Percentiles rank a stretch among this genome's conserved stretches.
These are phyloP conservation scores for Misopates orontium DNA, from an alignment of 257 asterid species.

Conservation along the genomic window DNA sequence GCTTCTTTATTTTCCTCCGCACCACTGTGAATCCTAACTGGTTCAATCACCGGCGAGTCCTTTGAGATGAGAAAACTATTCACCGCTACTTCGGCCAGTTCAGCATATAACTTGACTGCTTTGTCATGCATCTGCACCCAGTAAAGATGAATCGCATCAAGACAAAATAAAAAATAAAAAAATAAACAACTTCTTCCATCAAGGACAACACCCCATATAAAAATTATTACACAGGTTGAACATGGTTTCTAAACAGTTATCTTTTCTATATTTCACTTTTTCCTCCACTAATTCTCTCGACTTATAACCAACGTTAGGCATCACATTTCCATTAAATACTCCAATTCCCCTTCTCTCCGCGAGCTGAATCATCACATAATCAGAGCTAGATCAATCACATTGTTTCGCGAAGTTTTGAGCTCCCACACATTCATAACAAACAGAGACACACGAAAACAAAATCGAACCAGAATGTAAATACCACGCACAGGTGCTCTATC, in stretches of 20 bases:
- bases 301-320: neutral
- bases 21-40: conserved; percentile 91
- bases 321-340: too few species aligned
- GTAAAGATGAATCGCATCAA: conserved; percentile 24
- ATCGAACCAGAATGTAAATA: too few species aligned
- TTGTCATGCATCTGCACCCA: conserved; percentile 86
- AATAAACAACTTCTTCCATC: neutral
- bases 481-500: too few species aligned
- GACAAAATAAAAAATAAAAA: too few species aligned
- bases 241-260: neutral
- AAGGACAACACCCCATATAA: neutral
- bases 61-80: conserved; percentile 88
- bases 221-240: conserved; percentile 1
- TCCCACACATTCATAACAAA: too few species aligned
- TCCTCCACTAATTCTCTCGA: neutral
- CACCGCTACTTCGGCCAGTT: conserved; percentile 90
- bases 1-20: conserved; percentile 99
- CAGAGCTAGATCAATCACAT: neutral
- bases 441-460: too few species aligned
- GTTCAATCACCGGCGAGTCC: conserved; percentile 94
- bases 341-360: too few species aligned
- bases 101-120: conserved; percentile 89
- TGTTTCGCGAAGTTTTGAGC: too few species aligned
- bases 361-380: too few species aligned
- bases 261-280: neutral